Base-by-base conservation (phyloP, 1,284 basidiomycete genomes). In the Lignosus rhinocerotis region DNA sequence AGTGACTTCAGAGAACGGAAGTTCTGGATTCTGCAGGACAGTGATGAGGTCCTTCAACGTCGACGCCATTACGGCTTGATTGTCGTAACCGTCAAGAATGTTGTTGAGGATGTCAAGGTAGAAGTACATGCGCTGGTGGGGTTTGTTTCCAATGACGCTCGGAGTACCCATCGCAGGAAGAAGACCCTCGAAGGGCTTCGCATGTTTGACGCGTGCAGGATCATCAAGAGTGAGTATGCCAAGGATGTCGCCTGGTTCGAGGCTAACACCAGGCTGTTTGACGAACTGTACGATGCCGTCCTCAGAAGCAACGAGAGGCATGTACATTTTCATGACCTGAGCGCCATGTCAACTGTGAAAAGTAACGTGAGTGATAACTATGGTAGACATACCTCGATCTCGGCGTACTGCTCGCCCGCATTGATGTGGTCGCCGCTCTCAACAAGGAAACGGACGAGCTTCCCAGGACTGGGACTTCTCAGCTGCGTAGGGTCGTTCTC, bases 251-350 rank as follows among this genome's bases (percentile, higher is more conserved):
- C 97, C 97, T n/a, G 96, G 93, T 67, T 94, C 92, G 58, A 99
- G 86, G 65, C 94, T 94, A 69, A 96, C 92, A 67, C 97, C 97
- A 53, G 96, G 93, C 72, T 98, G 95, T 80, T 98, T 99, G 75
- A 99, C 94, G 72, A 99, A 91, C 70, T 96, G 93, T n/a, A 94
- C 88, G 48, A 92, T 84, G 73, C 97, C 97, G 73, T 96, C 94
- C 75, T 99, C 97, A 3, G 91, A 85, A n/a, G 96, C 94, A 56
- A 94, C 88, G 59, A 99, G 86, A 14, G 94, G 94, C 95, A 98
- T 96, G 76, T 96, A 96, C 95, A 98, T 98, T 80, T 98, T 98
- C 95, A 97, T 97, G 67, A 97, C 95, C 89, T 92, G 57, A n/a
- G 19, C 50, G 49, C 34, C 31, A 51, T 16, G 33, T 3, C 25